Base-by-base conservation (phyloP, 2,329 filamentous ascomycete species). In the Sarocladium oryzae region DNA sequence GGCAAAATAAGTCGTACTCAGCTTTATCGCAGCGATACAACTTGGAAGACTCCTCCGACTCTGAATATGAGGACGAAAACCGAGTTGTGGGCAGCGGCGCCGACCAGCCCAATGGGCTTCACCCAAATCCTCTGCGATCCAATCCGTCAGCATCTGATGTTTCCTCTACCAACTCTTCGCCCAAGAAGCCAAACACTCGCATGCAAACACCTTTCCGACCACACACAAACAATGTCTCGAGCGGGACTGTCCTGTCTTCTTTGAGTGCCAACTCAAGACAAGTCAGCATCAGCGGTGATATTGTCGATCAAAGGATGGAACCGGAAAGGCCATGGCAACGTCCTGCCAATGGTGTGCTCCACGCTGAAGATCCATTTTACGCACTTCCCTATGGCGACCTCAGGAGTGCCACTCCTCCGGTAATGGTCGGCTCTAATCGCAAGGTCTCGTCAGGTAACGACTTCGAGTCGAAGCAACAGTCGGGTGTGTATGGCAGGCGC, bases 361-460 rank as follows among this genome's bases (percentile, higher is more conserved):
- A 79, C 60, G 57, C 69, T 28, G 76, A 79, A 49, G 59, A 60
- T 15, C 63, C 61, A 41, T 81, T 82, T 61, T 77, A 71, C 59
- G 64, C 76, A 9, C 79, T 78, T 60, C 73, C 77, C n/a, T 84
- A 85, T 56, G 79, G 79, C n/a, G 73, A 78, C 46, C 67, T 84
- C 41, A 75, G 72, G 58, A 60, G 74, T 3, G 74, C 67, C 1
- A 79, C 77, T 5, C 76, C 78, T 24, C 81, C 79, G 0, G 61
- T 81, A 13, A 71, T 80, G 56, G 61, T 82, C 11, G 76, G 74
- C 13, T 62, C 60, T 20, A 66, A 63, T 30, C 69, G 80, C 43
- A 79, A 84, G 61, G 71, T 82, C 4, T 82, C 78, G 11, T 78
- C 77, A 4, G 81, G 81, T 1, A 81, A 78, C 53, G 81, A 85